Base-by-base conservation (phyloP, 2,329 filamentous ascomycete genomes). In the Stachybotrys echinatus region DNA sequence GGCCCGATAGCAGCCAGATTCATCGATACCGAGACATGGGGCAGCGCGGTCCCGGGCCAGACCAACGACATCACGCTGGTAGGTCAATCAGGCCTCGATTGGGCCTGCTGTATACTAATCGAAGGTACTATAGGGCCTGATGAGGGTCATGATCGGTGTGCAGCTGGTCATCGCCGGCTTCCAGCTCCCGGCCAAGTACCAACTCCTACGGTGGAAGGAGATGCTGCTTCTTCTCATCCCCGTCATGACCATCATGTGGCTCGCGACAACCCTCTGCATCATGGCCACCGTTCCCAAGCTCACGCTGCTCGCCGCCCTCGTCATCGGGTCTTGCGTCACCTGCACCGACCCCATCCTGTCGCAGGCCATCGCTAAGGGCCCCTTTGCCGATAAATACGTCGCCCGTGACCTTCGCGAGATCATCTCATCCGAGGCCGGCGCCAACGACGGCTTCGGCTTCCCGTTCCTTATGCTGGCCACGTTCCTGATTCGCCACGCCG, bases 111-210 rank as follows among this genome's bases (percentile, higher is more conserved):
- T 4, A 48, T 6, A 20, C 52, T 55, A 21, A 54, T n/a, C 6
- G 12, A 4, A 48, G 44, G 12, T 40, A n/a, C 6, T 12, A 67
- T 31, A 31, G 65, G 75, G 75, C 12, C 57, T 84, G 7, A 74
- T 73, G 53, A 73, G 81, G n/a, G 69, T 85, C 23, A 79, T 84
- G 51, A 83, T 85, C 50, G 79, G 80, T 4, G 72, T 84, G 2
- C 81, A 85, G 55, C 70, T 84, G n/a, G 71, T 84, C 34, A 84
- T 84, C 51, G 80, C 79, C 2, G 82, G 81, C 22, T 84, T 79
- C 55, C 79, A 85, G 57, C 66, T 85, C 1, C 82, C 81, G 0
- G 76, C 77, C 42, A 76, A 74, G 58, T 85, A 84, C 60, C 65
- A 75, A 39, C 61, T 63, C 50, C 58, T 63, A 2, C 74, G 73